Conservation (phyloP, 441 rosid species). For the Syzygium malaccense region DNA sequence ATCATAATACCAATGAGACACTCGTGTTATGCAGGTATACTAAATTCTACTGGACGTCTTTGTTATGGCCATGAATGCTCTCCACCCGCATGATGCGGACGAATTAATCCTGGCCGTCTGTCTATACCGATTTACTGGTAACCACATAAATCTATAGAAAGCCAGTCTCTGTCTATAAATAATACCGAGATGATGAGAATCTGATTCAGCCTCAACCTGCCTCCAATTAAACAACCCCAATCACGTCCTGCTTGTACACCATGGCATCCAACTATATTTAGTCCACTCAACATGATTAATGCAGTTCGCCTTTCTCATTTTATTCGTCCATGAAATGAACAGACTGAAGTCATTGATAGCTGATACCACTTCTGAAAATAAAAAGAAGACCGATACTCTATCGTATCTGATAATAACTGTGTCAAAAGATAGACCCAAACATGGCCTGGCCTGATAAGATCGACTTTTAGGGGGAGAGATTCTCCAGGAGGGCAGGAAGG, state of each 20-base stretch:
- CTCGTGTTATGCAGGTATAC: not conserved
- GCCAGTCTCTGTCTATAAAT: not conserved
- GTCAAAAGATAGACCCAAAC: not conserved
- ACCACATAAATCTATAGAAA: not conserved
- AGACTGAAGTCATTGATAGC: not conserved
- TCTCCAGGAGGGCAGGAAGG: not conserved
- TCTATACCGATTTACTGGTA: not conserved
- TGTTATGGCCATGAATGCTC: not conserved
- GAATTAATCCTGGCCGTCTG: not conserved
- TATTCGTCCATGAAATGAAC: not conserved
- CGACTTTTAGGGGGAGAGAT: not conserved
- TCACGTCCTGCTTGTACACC: not conserved
- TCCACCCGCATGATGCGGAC: not conserved
- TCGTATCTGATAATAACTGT: not conserved
- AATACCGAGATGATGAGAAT: not conserved
- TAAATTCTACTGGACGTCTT: not conserved
- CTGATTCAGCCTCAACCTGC: not conserved
- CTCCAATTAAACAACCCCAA: not conserved
- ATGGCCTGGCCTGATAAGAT: not conserved
- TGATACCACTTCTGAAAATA: not conserved
- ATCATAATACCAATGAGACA: not conserved
- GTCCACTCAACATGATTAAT: not conserved
- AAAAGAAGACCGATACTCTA: not conserved
- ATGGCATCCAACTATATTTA: not conserved
- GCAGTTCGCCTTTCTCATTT: not conserved